Percentiles rank a stretch among this genome's conserved stretches.
Conservation (phyloP, 768 basidiomycete species). For the Favolaschia claudopus region DNA sequence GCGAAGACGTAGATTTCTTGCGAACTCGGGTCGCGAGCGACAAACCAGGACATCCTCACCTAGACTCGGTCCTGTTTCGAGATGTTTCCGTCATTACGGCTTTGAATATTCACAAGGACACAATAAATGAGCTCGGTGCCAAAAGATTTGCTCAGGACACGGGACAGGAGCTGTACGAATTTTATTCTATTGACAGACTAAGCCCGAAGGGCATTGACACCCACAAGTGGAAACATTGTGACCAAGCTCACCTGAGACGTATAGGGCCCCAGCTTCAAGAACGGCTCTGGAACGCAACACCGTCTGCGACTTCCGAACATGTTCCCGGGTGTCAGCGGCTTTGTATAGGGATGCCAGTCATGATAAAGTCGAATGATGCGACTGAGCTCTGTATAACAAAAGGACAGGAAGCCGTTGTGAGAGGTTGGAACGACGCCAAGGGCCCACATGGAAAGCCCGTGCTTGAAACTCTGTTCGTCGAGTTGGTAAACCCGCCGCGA, state of each 20-base stretch:
- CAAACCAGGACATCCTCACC: conserved; percentile 1
- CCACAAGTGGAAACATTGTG: not conserved
- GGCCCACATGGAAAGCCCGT: not conserved
- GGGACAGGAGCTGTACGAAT: conserved; percentile 29
- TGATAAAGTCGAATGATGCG: not conserved
- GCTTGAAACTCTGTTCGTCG: conserved; percentile 24
- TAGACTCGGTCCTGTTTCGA: conserved; percentile 29
- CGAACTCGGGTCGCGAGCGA: conserved; percentile 24
- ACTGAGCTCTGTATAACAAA: conserved; percentile 39
- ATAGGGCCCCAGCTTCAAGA: conserved; percentile 22
- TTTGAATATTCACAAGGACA: conserved; percentile 37
- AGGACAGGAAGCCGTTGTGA: conserved; percentile 38
- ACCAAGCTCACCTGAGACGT: not conserved
- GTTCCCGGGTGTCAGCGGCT: conserved; percentile 37
- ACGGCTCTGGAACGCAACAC: conserved; percentile 31
- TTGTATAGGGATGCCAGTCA: conserved; percentile 40
- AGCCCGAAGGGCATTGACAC: not conserved
- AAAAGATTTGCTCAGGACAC: conserved; percentile 39
- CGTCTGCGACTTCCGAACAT: conserved; percentile 31
- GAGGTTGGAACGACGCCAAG: conserved; percentile 30
- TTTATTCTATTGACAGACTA: conserved; percentile 33
- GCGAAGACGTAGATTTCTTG: conserved; percentile 40
- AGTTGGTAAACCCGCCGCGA: conserved; percentile 33
- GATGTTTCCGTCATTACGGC: conserved; percentile 44
- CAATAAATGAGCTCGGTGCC: conserved; percentile 38